Percentiles rank a stretch among this genome's conserved stretches.
Conservation (phyloP, 306 rosid species). For the Gastrolobium bilobum region DNA sequence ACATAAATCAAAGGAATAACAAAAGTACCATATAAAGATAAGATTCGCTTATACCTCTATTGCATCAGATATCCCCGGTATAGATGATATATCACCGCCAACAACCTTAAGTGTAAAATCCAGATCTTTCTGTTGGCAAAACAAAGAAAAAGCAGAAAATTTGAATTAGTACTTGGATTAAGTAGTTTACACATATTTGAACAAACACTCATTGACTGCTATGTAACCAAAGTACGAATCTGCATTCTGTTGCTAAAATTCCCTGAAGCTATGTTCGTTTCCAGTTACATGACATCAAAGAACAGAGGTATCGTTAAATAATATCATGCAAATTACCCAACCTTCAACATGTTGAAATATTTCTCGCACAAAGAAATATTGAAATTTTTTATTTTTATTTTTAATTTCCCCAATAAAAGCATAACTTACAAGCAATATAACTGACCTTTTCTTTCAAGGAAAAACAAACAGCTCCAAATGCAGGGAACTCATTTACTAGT, state of each 20-base stretch:
- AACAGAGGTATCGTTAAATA: slow-evolving; percentile 4
- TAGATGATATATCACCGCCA: slow-evolving; percentile 83
- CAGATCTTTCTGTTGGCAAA: slow-evolving; percentile 76
- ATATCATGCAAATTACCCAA: slow-evolving; percentile 27
- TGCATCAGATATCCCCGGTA: slow-evolving; percentile 89
- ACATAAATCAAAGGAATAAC: slow-evolving; percentile 33
- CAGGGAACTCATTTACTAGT: slow-evolving; percentile 83
- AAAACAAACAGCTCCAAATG: slow-evolving; percentile 87
- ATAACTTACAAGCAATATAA: slow-evolving; percentile 34
- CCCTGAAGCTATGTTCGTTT: slow-evolving; percentile 5
- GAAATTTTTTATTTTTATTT: neutral
- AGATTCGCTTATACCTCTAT: slow-evolving; percentile 73
- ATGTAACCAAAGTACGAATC: neutral
- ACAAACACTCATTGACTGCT: slow-evolving; percentile 2
- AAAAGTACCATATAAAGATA: slow-evolving; percentile 19
- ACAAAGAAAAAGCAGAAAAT: slow-evolving; percentile 32
- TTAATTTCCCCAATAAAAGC: slow-evolving; percentile 4
- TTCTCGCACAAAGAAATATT: slow-evolving; percentile 1
- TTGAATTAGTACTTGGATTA: slow-evolving; percentile 1
- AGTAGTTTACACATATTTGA: slow-evolving; percentile 26
- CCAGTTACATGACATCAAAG: slow-evolving; percentile 32
- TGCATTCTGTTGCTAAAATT: slow-evolving; percentile 13
- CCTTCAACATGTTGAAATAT: slow-evolving; percentile 28
- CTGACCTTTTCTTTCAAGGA: slow-evolving; percentile 87
- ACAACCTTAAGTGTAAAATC: slow-evolving; percentile 87